Evolutionary conservation across 2,329 filamentous ascomycete genomes (phyloP).

Genomic region (Diaporthe nobilis): DNA sequence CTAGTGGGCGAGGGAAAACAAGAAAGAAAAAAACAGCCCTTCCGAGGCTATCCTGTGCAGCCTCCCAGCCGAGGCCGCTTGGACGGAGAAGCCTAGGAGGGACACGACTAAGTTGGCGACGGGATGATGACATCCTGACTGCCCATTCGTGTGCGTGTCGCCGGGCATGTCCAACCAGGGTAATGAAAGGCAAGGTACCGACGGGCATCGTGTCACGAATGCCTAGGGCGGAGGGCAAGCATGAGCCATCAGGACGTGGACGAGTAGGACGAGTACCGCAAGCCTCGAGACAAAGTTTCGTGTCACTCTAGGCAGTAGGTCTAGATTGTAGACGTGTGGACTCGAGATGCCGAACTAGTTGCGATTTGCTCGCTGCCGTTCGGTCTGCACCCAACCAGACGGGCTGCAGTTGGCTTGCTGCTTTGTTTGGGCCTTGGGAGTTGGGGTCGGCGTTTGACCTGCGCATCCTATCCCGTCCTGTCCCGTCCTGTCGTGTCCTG

Average conservation of each 20-base stretch:
- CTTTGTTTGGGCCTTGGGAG: slow-evolving; percentile 28
- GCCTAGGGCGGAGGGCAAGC: background rate
- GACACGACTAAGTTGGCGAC: slow-evolving; percentile 29
- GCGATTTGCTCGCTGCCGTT: slow-evolving; percentile 16
- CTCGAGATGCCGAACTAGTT: slow-evolving; percentile 21
- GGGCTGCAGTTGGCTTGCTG: slow-evolving; percentile 7
- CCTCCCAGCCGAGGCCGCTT: slow-evolving; percentile 25
- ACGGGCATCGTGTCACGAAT: background rate
- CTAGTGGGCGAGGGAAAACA: background rate
- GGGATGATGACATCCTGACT: slow-evolving; percentile 22
- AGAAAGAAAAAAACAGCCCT: background rate
- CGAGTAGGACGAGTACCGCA: background rate
- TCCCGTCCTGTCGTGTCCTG: background rate
- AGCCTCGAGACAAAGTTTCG: slow-evolving; percentile 1
- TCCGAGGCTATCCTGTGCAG: slow-evolving; percentile 14
- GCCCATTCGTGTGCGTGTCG: slow-evolving; percentile 25
- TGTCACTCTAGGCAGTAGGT: slow-evolving; percentile 11
- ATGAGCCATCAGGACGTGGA: background rate
- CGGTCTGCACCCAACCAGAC: slow-evolving; percentile 38
- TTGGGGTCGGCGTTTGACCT: slow-evolving; percentile 20
- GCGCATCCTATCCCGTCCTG: slow-evolving; percentile 1
- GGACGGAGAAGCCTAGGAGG: slow-evolving; percentile 4
- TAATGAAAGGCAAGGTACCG: background rate
- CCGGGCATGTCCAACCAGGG: slow-evolving; percentile 30
- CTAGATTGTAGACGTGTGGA: background rate